Percentiles rank a stretch among this genome's conserved stretches.
Evolutionary conservation across 2,329 filamentous ascomycete species (phyloP).

Genomic region (Chalara sp.): DNA sequence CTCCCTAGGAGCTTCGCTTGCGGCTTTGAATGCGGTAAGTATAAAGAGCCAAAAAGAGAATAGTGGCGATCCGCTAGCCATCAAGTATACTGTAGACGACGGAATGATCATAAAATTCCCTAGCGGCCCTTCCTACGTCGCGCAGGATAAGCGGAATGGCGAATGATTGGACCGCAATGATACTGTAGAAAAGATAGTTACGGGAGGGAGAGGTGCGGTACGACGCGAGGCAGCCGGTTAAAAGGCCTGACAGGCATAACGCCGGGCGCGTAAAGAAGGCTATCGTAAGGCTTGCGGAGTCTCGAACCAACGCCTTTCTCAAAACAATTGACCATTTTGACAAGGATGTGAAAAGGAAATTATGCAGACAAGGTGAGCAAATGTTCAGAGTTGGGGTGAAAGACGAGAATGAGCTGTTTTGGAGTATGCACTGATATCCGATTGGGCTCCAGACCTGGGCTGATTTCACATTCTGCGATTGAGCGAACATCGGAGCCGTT

Average conservation of each 20-base stretch:
- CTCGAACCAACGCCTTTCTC: conserved; percentile 12
- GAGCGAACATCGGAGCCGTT: conserved; percentile 7
- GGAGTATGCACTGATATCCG: conserved; percentile 13
- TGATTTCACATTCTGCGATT: conserved; percentile 16
- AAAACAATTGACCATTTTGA: conserved; percentile 5
- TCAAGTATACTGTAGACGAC: no score
- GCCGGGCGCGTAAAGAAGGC: conserved; percentile 29
- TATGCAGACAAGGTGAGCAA: conserved; percentile 17
- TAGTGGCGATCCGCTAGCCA: no score
- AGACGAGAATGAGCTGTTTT: conserved; percentile 7
- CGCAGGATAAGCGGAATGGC: no score
- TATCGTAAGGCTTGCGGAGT: conserved; percentile 23
- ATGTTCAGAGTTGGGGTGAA: no score
- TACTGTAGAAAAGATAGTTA: not conserved
- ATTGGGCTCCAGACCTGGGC: conserved; percentile 7
- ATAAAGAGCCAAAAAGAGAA: no score
- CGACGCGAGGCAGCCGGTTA: conserved; percentile 22
- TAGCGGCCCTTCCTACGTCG: no score
- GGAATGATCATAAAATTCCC: no score
- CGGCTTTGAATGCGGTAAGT: no score
- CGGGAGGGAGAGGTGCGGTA: conserved; percentile 22
- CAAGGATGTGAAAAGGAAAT: conserved; percentile 18
- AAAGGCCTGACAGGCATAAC: conserved; percentile 16
- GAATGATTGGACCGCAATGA: conserved; percentile 17
- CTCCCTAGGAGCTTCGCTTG: no score